These are phyloP conservation scores for Diplodia intermedia DNA, from an alignment of 2,329 filamentous ascomycete species.

Conservation along the genomic window DNA sequence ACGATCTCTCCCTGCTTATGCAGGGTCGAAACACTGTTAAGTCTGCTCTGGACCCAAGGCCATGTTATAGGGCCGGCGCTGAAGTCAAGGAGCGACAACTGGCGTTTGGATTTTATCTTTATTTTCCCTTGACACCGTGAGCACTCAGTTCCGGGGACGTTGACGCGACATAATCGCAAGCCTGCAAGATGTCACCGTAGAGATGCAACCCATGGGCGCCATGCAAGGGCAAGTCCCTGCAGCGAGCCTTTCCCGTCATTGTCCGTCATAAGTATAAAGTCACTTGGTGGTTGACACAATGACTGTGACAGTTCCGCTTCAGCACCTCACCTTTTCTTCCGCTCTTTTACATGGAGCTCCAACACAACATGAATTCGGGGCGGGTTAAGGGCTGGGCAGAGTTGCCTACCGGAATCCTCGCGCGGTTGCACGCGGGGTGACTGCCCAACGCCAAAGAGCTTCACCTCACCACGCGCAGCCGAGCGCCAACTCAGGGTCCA, in stretches of 20 bases:
- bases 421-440: background rate
- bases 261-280: background rate
- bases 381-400: too few relatives aligned
- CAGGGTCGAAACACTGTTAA: constrained; percentile 4
- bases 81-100: background rate
- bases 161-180: background rate
- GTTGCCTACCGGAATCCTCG: too few relatives aligned
- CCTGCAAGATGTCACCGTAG: background rate
- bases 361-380: background rate
- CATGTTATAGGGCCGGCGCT: background rate
- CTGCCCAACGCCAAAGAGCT: too few relatives aligned
- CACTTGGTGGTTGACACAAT: constrained; percentile 3
- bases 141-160: background rate
- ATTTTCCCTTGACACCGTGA: background rate
- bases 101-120: background rate
- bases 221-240: background rate
- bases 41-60: background rate
- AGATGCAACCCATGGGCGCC: background rate
- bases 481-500: background rate
- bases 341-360: background rate
- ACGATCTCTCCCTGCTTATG: background rate
- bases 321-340: background rate
- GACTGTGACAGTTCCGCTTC: background rate
- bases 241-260: background rate
- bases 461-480: background rate